Evolutionary conservation across 2,329 filamentous ascomycete species (phyloP).

Genomic region (Purpureocillium lavendulum): DNA sequence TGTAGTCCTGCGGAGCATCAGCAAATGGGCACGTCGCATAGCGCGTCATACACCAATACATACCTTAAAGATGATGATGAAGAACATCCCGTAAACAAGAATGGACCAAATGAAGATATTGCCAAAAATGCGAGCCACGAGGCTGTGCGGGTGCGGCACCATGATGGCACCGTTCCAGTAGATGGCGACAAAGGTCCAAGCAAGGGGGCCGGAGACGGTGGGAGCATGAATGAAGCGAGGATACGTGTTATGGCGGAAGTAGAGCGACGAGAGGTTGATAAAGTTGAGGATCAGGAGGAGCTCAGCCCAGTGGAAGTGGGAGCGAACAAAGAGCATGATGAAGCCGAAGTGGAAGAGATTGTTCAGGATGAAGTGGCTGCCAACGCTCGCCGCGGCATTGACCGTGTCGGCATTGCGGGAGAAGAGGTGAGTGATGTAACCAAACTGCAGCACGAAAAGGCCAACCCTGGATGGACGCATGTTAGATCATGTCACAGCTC

Average conservation of each 20-base stretch:
- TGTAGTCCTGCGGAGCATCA: constrained; percentile 45
- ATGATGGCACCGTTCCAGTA: constrained; percentile 87
- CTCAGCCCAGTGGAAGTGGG: constrained; percentile 67
- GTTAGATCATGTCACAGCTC: background rate
- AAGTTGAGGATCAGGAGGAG: constrained; percentile 73
- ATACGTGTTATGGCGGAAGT: constrained; percentile 69
- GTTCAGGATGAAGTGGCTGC: constrained; percentile 76
- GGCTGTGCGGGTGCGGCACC: constrained; percentile 55
- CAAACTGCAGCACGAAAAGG: constrained; percentile 66
- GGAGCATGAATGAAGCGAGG: constrained; percentile 69
- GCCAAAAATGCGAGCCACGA: constrained; percentile 69
- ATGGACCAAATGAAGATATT: constrained; percentile 87
- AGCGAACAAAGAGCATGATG: constrained; percentile 73
- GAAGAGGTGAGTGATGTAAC: constrained; percentile 72
- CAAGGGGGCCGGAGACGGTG: constrained; percentile 68
- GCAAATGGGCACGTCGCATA: constrained; percentile 7
- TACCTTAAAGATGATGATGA: constrained; percentile 65
- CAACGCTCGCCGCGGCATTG: constrained; percentile 65
- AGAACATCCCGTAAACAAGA: constrained; percentile 67
- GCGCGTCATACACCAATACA: too few species aligned
- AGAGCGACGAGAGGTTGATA: constrained; percentile 68
- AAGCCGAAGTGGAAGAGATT: constrained; percentile 78
- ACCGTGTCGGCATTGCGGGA: constrained; percentile 54
- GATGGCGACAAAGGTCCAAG: constrained; percentile 76
- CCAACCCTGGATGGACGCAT: constrained; percentile 47